phyloP scores from a whole-genome alignment of 2,329 filamentous ascomycete genomes.

The Xylariomycetidae sp. region DNA sequence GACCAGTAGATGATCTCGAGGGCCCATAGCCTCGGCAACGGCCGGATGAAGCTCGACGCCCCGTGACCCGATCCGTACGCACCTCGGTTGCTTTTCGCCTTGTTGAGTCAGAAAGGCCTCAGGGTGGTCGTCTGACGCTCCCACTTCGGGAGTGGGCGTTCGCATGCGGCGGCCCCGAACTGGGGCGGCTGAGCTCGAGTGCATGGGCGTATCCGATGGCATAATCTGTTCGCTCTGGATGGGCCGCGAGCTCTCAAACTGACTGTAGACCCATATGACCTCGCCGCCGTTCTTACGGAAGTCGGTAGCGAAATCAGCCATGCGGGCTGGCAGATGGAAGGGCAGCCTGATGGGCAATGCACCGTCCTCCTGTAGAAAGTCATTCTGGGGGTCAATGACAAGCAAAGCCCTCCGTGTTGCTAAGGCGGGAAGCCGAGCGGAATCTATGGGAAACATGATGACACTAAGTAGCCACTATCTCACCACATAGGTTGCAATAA shows the following conservation, averaged over 20 bases:
- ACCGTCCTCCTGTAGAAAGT: constrained; percentile 67
- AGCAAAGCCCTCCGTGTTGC: constrained; percentile 67
- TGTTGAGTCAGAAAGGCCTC: constrained; percentile 37
- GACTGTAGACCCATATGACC: constrained; percentile 81
- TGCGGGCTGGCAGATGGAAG: constrained; percentile 61
- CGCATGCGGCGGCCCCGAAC: constrained; percentile 18
- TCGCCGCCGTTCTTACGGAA: constrained; percentile 68
- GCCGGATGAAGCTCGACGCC: constrained; percentile 42
- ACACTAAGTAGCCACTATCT: constrained; percentile 5
- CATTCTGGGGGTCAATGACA: constrained; percentile 83
- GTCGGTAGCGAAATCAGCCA: constrained; percentile 60
- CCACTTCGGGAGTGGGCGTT: constrained; percentile 15
- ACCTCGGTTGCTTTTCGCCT: constrained; percentile 28
- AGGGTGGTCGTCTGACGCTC: constrained; percentile 17
- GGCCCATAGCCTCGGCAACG: constrained; percentile 40
- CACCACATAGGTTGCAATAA: too few relatives aligned
- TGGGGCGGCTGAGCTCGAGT: constrained; percentile 9
- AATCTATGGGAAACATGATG: constrained; percentile 53
- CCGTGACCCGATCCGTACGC: constrained; percentile 39
- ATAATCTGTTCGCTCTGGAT: constrained; percentile 50
- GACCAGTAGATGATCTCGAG: constrained; percentile 46
- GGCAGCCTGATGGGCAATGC: constrained; percentile 62
- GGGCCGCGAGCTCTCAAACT: constrained; percentile 61
- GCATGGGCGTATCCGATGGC: constrained; percentile 28
- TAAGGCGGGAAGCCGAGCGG: constrained; percentile 50